Evolutionary conservation across 2,329 filamentous ascomycete genomes (phyloP).

Genomic region (Sarocladiaceae sp.): DNA sequence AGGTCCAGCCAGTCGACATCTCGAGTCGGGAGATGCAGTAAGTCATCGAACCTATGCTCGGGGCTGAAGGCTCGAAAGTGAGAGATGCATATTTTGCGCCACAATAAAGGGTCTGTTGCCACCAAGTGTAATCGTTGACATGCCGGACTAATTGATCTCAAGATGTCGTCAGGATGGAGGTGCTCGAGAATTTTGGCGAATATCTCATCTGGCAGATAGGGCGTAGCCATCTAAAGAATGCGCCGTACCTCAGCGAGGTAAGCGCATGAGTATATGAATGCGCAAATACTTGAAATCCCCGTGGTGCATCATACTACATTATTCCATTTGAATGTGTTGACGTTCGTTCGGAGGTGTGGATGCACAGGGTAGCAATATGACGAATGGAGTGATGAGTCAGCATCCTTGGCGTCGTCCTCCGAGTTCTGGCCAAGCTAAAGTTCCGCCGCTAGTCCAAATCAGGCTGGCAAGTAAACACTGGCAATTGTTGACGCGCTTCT

Average conservation of each 20-base stretch:
- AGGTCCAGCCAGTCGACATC: constrained; percentile 71
- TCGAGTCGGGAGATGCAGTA: constrained; percentile 47
- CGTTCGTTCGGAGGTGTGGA: not conserved
- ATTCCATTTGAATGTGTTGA: not conserved
- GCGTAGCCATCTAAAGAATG: constrained; percentile 30
- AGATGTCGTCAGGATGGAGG: constrained; percentile 50
- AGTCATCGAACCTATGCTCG: constrained; percentile 55
- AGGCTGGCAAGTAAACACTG: constrained; percentile 38
- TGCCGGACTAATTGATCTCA: constrained; percentile 45
- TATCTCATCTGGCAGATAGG: constrained; percentile 74
- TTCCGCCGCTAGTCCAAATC: constrained; percentile 27
- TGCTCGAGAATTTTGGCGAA: constrained; percentile 72
- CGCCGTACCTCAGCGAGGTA: not conserved
- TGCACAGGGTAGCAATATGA: not conserved
- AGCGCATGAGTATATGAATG: not conserved
- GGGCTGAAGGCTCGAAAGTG: constrained; percentile 73
- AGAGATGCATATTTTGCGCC: constrained; percentile 69
- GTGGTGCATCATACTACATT: not conserved
- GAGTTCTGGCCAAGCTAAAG: not conserved
- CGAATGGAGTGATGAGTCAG: not conserved
- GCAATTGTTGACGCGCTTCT: constrained; percentile 2
- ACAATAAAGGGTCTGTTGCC: constrained; percentile 69
- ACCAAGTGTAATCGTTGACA: constrained; percentile 62
- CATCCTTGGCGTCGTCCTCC: not conserved
- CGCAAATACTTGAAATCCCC: not conserved